These are phyloP conservation scores for Henningerozyma blattae DNA, from an alignment of 805 yeast species.

Conservation along the genomic window DNA sequence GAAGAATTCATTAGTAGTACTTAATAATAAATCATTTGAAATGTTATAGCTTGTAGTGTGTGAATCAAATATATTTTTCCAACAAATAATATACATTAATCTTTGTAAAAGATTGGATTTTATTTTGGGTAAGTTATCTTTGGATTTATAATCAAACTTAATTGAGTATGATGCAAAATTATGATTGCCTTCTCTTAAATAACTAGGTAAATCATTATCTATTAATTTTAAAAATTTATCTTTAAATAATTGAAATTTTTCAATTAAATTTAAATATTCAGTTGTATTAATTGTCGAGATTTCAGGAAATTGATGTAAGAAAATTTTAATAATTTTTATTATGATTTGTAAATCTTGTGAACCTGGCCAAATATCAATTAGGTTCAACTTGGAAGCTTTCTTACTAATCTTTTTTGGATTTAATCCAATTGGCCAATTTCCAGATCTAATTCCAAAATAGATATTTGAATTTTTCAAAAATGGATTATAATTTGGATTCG, in stretches of 20 bases:
- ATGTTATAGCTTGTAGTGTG: conserved; percentile 10
- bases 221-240: conserved; percentile 5
- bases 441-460: conserved; percentile 11
- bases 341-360: conserved; percentile 10
- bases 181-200: conserved; percentile 3
- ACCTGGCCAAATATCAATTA: conserved; percentile 18
- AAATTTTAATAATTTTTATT: conserved; percentile 10
- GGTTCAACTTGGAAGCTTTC: conserved; percentile 5
- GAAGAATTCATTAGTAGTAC: too few species aligned
- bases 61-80: conserved; percentile 21
- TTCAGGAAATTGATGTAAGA: conserved; percentile 15
- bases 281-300: conserved; percentile 15
- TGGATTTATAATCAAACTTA: too few species aligned
- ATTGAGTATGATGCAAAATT: conserved; percentile 6
- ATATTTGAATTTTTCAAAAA: conserved; percentile 10
- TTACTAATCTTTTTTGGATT: conserved; percentile 15
- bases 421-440: conserved; percentile 20
- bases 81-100: conserved; percentile 16
- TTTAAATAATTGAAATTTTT: conserved; percentile 11
- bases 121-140: too few species aligned
- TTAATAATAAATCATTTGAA: conserved; percentile 2
- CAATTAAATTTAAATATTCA: conserved; percentile 11
- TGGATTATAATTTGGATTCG: conserved; percentile 11
- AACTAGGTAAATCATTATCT: conserved; percentile 6
- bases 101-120: conserved; percentile 8